phyloP scores from a whole-genome alignment of 805 yeast genomes.

The Kazachstania taianensis region DNA sequence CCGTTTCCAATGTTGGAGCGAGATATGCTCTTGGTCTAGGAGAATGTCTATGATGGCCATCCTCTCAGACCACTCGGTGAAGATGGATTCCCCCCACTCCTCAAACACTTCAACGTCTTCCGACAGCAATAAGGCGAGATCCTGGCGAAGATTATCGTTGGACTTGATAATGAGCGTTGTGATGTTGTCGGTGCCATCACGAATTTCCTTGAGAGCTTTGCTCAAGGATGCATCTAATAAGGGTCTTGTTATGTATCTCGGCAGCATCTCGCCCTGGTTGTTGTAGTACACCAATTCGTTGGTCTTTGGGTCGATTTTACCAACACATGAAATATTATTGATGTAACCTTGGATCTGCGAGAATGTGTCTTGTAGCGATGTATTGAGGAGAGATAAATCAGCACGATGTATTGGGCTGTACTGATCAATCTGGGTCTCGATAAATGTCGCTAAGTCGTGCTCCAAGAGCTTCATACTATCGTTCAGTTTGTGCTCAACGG shows the following conservation, averaged over 20 bases:
- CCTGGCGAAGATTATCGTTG: neutral
- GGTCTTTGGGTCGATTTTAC: conserved; percentile 13
- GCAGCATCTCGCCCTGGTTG: conserved; percentile 20
- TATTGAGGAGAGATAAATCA: neutral
- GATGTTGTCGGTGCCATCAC: neutral
- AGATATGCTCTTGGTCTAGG: conserved; percentile 25
- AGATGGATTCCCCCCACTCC: conserved; percentile 60
- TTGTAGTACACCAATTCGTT: conserved; percentile 26
- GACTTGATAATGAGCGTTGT: neutral
- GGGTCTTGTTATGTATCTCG: conserved; percentile 36
- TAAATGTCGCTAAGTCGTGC: neutral
- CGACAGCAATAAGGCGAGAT: conserved; percentile 13
- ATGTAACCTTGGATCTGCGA: conserved; percentile 14
- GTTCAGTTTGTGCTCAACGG: conserved; percentile 3
- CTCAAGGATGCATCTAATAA: conserved; percentile 20
- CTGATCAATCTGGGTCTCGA: neutral
- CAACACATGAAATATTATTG: conserved; percentile 28
- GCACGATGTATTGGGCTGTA: neutral
- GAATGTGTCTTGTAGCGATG: neutral
- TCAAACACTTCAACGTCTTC: conserved; percentile 55
- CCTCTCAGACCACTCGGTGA: conserved; percentile 52
- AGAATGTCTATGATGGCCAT: conserved; percentile 34
- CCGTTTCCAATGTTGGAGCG: conserved; percentile 45
- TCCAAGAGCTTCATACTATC: neutral
- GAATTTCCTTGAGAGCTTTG: neutral